These are phyloP conservation scores for Thalassiosira ordinaria DNA, from an alignment of 352 stramenopile species.

Conservation along the genomic window DNA sequence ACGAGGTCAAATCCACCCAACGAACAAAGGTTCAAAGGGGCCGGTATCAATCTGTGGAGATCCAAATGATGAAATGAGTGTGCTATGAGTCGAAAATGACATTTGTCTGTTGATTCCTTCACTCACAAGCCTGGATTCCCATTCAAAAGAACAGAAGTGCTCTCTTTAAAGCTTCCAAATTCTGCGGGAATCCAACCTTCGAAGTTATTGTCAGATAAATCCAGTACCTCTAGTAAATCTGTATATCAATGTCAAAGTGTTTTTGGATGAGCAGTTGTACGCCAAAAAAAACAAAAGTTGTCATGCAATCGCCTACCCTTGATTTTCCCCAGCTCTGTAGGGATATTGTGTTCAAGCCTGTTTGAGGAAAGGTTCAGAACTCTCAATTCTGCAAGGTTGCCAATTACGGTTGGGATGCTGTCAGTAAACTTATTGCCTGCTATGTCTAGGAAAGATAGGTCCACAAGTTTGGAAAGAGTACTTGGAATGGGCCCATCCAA, in stretches of 20 bases:
- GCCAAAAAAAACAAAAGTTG: background rate
- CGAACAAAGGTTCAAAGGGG: constrained; percentile 46
- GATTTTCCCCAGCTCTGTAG: background rate
- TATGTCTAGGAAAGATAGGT: constrained; percentile 16
- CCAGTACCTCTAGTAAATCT: background rate
- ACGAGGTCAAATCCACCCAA: constrained; percentile 38
- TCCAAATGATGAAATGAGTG: too few relatives aligned
- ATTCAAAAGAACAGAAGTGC: constrained; percentile 5
- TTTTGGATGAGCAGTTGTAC: background rate
- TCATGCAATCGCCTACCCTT: background rate
- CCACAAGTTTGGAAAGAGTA: constrained; percentile 12
- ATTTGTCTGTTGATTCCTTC: too few relatives aligned
- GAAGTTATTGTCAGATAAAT: constrained; percentile 20
- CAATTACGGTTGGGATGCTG: constrained; percentile 7
- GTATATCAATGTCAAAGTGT: background rate
- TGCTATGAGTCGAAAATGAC: too few relatives aligned
- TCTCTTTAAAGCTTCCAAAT: background rate
- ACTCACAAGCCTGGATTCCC: constrained; percentile 16
- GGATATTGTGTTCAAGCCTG: background rate
- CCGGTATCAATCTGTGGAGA: too few relatives aligned
- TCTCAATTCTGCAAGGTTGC: background rate
- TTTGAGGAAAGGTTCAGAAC: constrained; percentile 9
- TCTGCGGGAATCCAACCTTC: constrained; percentile 15
- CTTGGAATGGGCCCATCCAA: constrained; percentile 14
- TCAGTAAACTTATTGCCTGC: constrained; percentile 13